Evolutionary conservation across 2,329 filamentous ascomycete genomes (phyloP).

Genomic region (Verticillium longisporum): DNA sequence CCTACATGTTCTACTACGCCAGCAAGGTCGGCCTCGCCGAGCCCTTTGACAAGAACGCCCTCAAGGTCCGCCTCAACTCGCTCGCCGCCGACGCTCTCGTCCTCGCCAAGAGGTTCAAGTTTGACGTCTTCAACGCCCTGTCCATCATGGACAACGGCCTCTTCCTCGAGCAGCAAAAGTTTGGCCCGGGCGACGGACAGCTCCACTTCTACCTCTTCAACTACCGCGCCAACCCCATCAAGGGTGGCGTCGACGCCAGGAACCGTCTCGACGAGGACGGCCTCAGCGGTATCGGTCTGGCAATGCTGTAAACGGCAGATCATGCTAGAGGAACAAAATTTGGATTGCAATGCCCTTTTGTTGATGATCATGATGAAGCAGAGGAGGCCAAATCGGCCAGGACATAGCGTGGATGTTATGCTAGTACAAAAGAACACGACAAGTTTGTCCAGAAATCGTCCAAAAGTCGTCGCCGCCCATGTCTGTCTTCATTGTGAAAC

Average conservation of each 20-base stretch:
- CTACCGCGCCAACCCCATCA: constrained; percentile 80
- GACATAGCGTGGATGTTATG: not conserved
- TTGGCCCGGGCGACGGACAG: constrained; percentile 88
- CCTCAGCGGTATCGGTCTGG: constrained; percentile 82
- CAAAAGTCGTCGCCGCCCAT: not conserved
- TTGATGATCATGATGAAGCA: not conserved
- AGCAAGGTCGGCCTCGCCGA: constrained; percentile 66
- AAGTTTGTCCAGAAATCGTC: not conserved
- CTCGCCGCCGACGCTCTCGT: constrained; percentile 83
- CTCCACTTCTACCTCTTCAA: constrained; percentile 98
- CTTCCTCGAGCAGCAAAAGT: constrained; percentile 91
- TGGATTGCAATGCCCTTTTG: not conserved
- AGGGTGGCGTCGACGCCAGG: constrained; percentile 73
- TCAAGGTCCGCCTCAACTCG: constrained; percentile 72
- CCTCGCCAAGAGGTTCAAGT: constrained; percentile 73
- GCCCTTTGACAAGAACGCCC: constrained; percentile 45
- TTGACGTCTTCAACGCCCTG: constrained; percentile 95
- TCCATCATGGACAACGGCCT: constrained; percentile 90
- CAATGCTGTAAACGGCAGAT: constrained; percentile 50
- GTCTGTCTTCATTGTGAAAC: no score
- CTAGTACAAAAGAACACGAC: not conserved
- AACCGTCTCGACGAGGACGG: constrained; percentile 72
- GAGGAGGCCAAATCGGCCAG: not conserved
- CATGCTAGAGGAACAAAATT: constrained; percentile 14
- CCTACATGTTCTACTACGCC: constrained; percentile 97